These are phyloP conservation scores for Gilbertella persicaria DNA, from an alignment of 371 early-diverging fungal species.

Conservation along the genomic window DNA sequence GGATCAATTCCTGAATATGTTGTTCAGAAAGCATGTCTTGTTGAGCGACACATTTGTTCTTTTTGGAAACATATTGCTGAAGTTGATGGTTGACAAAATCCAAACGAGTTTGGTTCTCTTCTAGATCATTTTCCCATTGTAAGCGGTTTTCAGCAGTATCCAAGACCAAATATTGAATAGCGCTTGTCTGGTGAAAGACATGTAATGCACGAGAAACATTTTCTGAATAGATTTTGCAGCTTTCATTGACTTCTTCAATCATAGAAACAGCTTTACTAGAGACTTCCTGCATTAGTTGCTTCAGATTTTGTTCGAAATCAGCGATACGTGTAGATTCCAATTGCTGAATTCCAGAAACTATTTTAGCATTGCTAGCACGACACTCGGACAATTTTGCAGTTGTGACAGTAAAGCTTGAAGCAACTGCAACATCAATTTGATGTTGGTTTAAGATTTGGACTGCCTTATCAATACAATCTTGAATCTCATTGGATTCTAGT, in stretches of 20 bases:
- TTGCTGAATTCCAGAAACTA: neutral
- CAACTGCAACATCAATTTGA: conserved; percentile 18
- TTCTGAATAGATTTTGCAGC: conserved; percentile 6
- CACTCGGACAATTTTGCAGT: neutral
- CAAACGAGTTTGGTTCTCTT: neutral
- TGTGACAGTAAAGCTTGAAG: neutral
- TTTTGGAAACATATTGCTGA: conserved; percentile 19
- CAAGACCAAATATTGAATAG: conserved; percentile 8
- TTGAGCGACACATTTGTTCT: conserved; percentile 33
- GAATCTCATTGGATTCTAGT: conserved; percentile 11
- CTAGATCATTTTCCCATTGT: conserved; percentile 20
- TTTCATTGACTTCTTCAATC: conserved; percentile 6
- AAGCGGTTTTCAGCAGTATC: conserved; percentile 14
- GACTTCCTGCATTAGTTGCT: conserved; percentile 3
- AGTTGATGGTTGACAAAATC: conserved; percentile 19
- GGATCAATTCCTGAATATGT: neutral
- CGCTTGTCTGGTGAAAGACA: conserved; percentile 5
- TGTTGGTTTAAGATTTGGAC: neutral
- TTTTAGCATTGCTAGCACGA: neutral
- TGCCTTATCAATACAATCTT: conserved; percentile 16
- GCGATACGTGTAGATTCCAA: conserved; percentile 6
- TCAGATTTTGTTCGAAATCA: conserved; percentile 1
- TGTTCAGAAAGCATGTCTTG: conserved; percentile 16
- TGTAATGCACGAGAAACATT: conserved; percentile 6
- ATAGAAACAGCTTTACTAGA: neutral